Evolutionary conservation across 164 flowering plant species (phyloP), one percentile per base, ranked within the genome.

Genomic region (Vitis cinerea): DNA sequence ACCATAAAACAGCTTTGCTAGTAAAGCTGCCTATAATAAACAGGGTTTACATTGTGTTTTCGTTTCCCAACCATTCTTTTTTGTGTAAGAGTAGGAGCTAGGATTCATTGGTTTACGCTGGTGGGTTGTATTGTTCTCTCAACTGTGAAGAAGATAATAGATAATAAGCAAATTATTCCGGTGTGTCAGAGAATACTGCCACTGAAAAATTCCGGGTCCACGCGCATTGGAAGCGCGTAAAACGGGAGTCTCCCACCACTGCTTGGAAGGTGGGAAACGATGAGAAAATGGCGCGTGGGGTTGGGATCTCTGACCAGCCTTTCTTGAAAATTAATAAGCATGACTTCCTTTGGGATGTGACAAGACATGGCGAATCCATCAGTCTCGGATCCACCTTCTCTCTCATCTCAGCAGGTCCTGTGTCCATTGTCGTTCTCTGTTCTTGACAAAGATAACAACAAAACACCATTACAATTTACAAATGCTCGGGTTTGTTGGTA

Each of bases 261-360:
- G 44, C 44, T 4, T 37, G 44, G 44, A 37, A 37, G 44, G 44
- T 37, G 44, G 44, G 44, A 37, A 37, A 37, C 44, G 7, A 6
- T 4, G 44, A 6, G 44, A 37, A 37, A 37, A 37, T 37, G 4
- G 44, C 6, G 44, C 2, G 44, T 37, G 44, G 44, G 44, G 44
- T 37, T 37, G 44, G 44, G 44, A 2, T 10, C 13, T 0, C 56
- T 64, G 67, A 10, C 67, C 27, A 50, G 71, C 49, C 23, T 23
- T 68, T 60, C 44, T 37, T 37, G 44, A 59, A 51, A 48, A 10
- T 62, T 44, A 5, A 56, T 48, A 65, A 67, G 62, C 71, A 62
- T 67, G 67, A 67, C 59, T 49, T 55, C 57, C 63, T 53, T 61
- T 48, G 58, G 12, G 75, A 73, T 55, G 71, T 63, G 75, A 73